phyloP scores from a whole-genome alignment of 805 yeast species.

The Saccharomycopsis oosterbeekiorum region DNA sequence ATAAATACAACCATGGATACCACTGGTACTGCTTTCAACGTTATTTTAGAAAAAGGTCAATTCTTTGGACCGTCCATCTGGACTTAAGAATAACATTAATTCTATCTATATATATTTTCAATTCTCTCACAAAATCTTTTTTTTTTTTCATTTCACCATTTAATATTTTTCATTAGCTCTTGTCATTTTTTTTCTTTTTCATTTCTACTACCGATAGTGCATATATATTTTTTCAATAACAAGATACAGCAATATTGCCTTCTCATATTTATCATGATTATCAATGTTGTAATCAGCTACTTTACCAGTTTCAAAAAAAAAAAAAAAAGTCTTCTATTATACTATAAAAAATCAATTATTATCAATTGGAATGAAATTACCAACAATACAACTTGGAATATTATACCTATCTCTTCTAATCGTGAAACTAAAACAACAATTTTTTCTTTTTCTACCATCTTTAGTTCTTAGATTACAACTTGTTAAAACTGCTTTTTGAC shows the following conservation, averaged over 20 bases:
- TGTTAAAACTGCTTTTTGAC: slow-evolving; percentile 89
- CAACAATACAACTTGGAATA: slow-evolving; percentile 92
- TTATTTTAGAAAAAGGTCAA: slow-evolving; percentile 31
- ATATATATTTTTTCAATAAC: too few relatives aligned
- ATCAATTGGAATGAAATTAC: slow-evolving; percentile 78
- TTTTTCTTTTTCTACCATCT: slow-evolving; percentile 69
- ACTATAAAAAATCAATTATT: not conserved
- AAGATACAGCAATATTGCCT: not conserved
- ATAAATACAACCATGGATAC: slow-evolving; percentile 32
- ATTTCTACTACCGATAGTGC: not conserved
- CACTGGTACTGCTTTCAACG: slow-evolving; percentile 26
- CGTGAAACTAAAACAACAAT: slow-evolving; percentile 92
- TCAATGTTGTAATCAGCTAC: too few relatives aligned
- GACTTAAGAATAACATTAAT: slow-evolving; percentile 40
- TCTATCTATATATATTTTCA: slow-evolving; percentile 26
- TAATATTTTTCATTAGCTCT: not conserved
- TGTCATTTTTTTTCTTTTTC: not conserved
- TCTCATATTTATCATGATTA: not conserved
- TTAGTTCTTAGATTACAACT: slow-evolving; percentile 79
- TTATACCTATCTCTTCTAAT: slow-evolving; percentile 87
- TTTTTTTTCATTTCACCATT: not conserved
- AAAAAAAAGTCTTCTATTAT: not conserved
- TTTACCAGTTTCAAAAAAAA: not conserved
- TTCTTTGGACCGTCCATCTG: slow-evolving; percentile 39
- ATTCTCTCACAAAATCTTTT: not conserved